Percentiles rank a stretch among this genome's conserved stretches.
These are phyloP conservation scores for Sphaerulina vaccinii DNA, from an alignment of 2,329 filamentous ascomycete genomes.

Conservation along the genomic window DNA sequence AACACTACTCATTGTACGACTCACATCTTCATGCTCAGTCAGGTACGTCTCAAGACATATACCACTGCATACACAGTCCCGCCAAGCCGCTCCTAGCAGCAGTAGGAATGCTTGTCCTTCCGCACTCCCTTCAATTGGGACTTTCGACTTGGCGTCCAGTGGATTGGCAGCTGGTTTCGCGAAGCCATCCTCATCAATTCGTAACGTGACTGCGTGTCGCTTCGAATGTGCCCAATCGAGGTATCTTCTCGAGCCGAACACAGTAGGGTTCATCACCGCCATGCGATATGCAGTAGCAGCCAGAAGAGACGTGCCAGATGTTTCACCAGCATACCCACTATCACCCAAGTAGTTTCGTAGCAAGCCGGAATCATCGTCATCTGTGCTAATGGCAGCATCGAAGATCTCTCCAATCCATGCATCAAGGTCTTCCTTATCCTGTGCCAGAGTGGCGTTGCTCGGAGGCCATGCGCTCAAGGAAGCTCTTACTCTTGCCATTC, in stretches of 20 bases:
- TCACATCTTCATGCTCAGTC: slow-evolving; percentile 3
- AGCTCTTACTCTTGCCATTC: slow-evolving; percentile 49
- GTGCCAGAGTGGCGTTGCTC: slow-evolving; percentile 20
- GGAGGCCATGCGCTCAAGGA: slow-evolving; percentile 41
- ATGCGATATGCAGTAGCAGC: slow-evolving; percentile 48
- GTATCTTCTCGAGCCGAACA: slow-evolving; percentile 39
- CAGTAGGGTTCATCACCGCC: slow-evolving; percentile 41
- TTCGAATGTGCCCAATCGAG: slow-evolving; percentile 46
- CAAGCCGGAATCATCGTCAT: slow-evolving; percentile 41
- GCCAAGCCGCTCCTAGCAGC: slow-evolving; percentile 44
- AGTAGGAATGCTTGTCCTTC: slow-evolving; percentile 49
- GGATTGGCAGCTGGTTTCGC: slow-evolving; percentile 46
- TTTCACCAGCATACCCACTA: slow-evolving; percentile 43
- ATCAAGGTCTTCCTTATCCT: slow-evolving; percentile 33
- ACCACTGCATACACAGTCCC: slow-evolving; percentile 40
- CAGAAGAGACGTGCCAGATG: slow-evolving; percentile 49
- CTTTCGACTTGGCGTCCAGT: slow-evolving; percentile 37
- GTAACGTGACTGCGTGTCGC: slow-evolving; percentile 38
- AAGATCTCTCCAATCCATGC: slow-evolving; percentile 41
- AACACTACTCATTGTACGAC: neutral
- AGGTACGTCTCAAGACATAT: slow-evolving; percentile 18
- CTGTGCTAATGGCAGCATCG: slow-evolving; percentile 37
- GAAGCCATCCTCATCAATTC: slow-evolving; percentile 42
- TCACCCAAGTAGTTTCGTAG: slow-evolving; percentile 48
- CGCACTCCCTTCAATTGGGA: slow-evolving; percentile 33